These are phyloP conservation scores for Rubus idaeus DNA, from an alignment of 306 rosid species.

Conservation along the genomic window DNA sequence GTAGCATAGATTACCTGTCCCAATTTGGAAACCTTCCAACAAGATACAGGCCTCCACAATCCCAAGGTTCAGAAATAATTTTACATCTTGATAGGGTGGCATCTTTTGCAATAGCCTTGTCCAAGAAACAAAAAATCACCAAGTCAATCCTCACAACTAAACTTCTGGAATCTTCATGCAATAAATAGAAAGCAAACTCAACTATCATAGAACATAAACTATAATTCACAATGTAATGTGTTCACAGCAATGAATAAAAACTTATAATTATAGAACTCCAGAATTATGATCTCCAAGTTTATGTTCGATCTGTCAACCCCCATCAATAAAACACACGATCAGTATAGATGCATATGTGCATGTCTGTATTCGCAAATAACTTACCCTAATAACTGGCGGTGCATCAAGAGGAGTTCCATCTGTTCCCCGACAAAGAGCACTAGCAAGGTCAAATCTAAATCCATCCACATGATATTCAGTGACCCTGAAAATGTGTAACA, in stretches of 20 bases:
- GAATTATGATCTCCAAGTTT: background rate
- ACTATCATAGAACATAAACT: background rate
- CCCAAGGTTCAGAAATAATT: constrained; percentile 99
- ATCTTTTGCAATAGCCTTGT: constrained; percentile 92
- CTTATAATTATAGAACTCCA: background rate
- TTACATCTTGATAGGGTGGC: constrained; percentile 79
- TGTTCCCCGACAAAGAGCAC: constrained; percentile 86
- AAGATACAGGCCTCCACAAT: constrained; percentile 95
- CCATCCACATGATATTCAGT: constrained; percentile 94
- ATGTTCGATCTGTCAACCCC: background rate
- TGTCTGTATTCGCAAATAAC: constrained; percentile 9
- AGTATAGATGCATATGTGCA: background rate
- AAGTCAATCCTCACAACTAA: constrained; percentile 4
- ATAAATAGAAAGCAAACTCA: constrained; percentile 8
- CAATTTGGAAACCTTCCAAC: constrained; percentile 96
- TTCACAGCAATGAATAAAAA: background rate
- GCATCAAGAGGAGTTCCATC: constrained; percentile 83
- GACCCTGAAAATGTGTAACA: constrained; percentile 57
- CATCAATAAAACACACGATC: background rate
- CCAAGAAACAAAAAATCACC: constrained; percentile 20
- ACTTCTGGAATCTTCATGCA: background rate
- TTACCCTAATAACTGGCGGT: constrained; percentile 80
- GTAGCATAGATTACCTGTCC: constrained; percentile 65
- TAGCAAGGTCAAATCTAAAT: constrained; percentile 95
- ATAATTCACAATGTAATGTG: background rate